Percentiles rank a stretch among this genome's conserved stretches.
phyloP scores from a whole-genome alignment of 1,139 yeast species.

The Hyphopichia pseudoburtonii region DNA sequence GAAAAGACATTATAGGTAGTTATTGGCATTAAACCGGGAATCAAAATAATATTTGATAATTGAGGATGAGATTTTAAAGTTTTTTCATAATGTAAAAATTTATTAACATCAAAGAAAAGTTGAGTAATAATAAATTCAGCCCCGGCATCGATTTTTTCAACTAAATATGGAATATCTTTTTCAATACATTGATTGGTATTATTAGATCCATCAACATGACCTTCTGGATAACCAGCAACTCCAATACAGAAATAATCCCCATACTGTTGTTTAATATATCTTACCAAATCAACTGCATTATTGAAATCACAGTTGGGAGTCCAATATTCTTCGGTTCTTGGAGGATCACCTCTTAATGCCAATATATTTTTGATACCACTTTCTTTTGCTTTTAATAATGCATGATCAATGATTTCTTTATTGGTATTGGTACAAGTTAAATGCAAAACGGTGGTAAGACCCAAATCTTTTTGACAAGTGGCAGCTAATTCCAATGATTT shows the following conservation, averaged over 20 bases:
- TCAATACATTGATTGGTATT: conserved; percentile 57
- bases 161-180: conserved; percentile 71
- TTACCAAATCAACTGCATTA: conserved; percentile 81
- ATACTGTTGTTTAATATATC: conserved; percentile 64
- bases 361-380: conserved; percentile 82
- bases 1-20: conserved; percentile 83
- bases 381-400: conserved; percentile 68
- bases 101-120: conserved; percentile 43
- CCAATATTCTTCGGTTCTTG: conserved; percentile 77
- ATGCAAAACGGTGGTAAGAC: conserved; percentile 87
- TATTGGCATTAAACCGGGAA: conserved; percentile 97
- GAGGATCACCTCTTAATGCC: conserved; percentile 95
- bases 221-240: conserved; percentile 96
- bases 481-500: conserved; percentile 83
- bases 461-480: conserved; percentile 72
- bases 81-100: conserved; percentile 39
- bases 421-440: conserved; percentile 95
- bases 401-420: conserved; percentile 70
- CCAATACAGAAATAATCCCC: conserved; percentile 84
- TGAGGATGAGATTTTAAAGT: conserved; percentile 34
- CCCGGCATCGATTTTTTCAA: conserved; percentile 48
- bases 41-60: conserved; percentile 51
- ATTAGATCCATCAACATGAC: conserved; percentile 85
- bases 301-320: conserved; percentile 58
- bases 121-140: conserved; percentile 49